Base-by-base conservation (phyloP, 345 rosid species). In the Eucalyptus sideroxylon region DNA sequence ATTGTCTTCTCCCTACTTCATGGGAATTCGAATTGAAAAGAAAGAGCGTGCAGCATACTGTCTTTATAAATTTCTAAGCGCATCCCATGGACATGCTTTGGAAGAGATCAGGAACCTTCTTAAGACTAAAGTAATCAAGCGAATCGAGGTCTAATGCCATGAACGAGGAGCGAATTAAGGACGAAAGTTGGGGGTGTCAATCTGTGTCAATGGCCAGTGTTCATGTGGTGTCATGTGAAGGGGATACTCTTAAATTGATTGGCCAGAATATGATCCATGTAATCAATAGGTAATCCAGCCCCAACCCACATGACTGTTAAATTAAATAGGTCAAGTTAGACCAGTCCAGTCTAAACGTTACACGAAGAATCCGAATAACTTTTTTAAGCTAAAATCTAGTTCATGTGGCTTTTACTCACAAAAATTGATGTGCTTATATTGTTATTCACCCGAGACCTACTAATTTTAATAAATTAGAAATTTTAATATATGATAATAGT, bases 181-280 rank as follows among this genome's bases (percentile, higher is more conserved):
- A 56, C 4, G 12, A 56, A 23, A 56, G 60, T 23, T 0, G 0
- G 62, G 62, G 62, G 62, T 23, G 62, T 56, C 30, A 24, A 56
- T 56, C 27, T 24, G 27, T 2, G 12, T 56, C 1, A 0, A 56
- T 1, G 13, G 1, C 30, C 1, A 23, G 62, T 56, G 0, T 56
- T 56, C 13, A 2, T 23, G 62, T 23, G 62, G 13, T 24, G 13
- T 56, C 62, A 53, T 53, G 56, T 19, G 0, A 9, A 56, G 30
- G 30, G 62, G 62, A 56, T 23, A 9, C 62, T 56, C 62, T 56
- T 9, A 23, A 56, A 56, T 56, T 23, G 30, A 56, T 56, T 56
- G 13, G 30, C 27, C 1, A 0, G 62, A 56, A 56, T 56, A 56
- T 56, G 30, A 9, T 56, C 0, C 1, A 1, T 56, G 62, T 56